Percentiles rank a stretch among this genome's conserved stretches.
phyloP scores from a whole-genome alignment of 805 yeast genomes.

The Candida ulmi region DNA sequence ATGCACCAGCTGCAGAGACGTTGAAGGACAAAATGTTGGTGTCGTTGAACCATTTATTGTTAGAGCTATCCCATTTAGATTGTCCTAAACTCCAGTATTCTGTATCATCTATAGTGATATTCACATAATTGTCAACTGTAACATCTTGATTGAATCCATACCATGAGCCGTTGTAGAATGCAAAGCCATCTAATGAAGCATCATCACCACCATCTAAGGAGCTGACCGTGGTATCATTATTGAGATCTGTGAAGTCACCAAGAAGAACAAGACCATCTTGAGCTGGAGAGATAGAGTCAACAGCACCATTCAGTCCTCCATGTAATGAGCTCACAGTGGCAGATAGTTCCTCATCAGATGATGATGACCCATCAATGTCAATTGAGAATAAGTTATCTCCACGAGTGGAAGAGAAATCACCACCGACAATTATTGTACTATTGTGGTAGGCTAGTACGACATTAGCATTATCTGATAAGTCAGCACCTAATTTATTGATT shows the following conservation, averaged over 20 bases:
- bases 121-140: constrained; percentile 5
- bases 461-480: constrained; percentile 33
- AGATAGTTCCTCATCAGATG: constrained; percentile 6
- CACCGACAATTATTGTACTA: constrained; percentile 39
- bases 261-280: constrained; percentile 35
- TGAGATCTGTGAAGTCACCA: constrained; percentile 40
- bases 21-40: constrained; percentile 26
- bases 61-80: constrained; percentile 37
- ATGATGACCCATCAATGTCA: constrained; percentile 20
- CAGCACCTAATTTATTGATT: constrained; percentile 24
- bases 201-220: constrained; percentile 23
- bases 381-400: constrained; percentile 35
- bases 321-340: constrained; percentile 20
- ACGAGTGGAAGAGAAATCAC: constrained; percentile 35
- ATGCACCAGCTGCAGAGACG: constrained; percentile 18
- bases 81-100: constrained; percentile 39
- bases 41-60: constrained; percentile 29
- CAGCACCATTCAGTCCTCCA: constrained; percentile 37
- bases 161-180: constrained; percentile 36
- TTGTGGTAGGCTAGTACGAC: constrained; percentile 30
- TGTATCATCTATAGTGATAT: constrained; percentile 28
- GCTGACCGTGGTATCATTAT: constrained; percentile 24
- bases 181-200: constrained; percentile 29
- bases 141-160: constrained; percentile 34
- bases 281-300: constrained; percentile 27